A percentile compares a stretch with the other conserved stretches of the same genome.
Conservation (phyloP, 2,329 filamentous ascomycete species). For the Neonectria magnoliae region DNA sequence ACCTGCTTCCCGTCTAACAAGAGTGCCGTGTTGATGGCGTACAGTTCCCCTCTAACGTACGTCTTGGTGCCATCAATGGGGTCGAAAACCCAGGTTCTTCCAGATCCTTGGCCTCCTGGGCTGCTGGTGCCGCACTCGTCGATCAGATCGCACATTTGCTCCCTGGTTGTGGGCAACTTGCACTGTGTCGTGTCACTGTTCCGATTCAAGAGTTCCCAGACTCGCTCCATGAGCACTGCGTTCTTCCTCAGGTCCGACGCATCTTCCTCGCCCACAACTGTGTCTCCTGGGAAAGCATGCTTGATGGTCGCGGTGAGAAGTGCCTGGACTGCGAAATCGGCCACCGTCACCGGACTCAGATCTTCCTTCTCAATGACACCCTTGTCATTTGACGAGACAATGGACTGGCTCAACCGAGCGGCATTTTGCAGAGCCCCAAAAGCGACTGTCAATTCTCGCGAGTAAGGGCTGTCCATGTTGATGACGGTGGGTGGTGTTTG, state of each 20-base stretch:
- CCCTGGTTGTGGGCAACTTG: slow-evolving; percentile 50
- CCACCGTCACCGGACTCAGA: slow-evolving; percentile 66
- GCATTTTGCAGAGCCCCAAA: slow-evolving; percentile 57
- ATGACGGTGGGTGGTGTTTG: slow-evolving; percentile 2
- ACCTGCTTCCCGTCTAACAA: slow-evolving; percentile 61
- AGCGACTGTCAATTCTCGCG: slow-evolving; percentile 54
- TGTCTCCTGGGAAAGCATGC: slow-evolving; percentile 60
- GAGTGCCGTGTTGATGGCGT: slow-evolving; percentile 67
- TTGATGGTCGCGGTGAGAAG: slow-evolving; percentile 62
- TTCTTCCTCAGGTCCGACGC: slow-evolving; percentile 58
- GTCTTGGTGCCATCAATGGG: slow-evolving; percentile 70
- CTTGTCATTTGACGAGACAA: slow-evolving; percentile 59
- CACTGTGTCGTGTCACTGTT: slow-evolving; percentile 43
- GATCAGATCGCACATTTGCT: slow-evolving; percentile 62
- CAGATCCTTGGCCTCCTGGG: slow-evolving; percentile 45
- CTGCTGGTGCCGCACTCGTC: slow-evolving; percentile 59
- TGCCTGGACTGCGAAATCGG: slow-evolving; percentile 68
- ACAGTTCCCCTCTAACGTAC: slow-evolving; percentile 63
- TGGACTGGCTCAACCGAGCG: slow-evolving; percentile 59
- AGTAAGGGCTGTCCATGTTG: slow-evolving; percentile 56
- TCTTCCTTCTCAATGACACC: slow-evolving; percentile 64
- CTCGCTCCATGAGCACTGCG: slow-evolving; percentile 54
- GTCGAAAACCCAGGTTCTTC: slow-evolving; percentile 67
- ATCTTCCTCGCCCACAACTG: slow-evolving; percentile 66
- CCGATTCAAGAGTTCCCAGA: slow-evolving; percentile 57